Evolutionary conservation across 192 early-diverging fungal species (phyloP).

Genomic region (Jimgerdemannia lactiflua): DNA sequence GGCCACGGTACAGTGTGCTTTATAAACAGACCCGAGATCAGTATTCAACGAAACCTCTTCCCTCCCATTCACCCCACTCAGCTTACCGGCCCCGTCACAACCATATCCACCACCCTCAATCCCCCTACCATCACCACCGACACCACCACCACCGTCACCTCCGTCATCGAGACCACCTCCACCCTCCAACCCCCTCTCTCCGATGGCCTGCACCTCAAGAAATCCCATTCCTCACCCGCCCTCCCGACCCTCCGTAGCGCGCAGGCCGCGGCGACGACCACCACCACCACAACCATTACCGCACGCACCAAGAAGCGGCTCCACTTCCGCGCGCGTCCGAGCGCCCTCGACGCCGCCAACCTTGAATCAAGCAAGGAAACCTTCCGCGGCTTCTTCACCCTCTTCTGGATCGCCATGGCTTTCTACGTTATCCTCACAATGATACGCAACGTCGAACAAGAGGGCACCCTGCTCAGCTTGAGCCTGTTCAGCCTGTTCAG

Average conservation of each 20-base stretch:
- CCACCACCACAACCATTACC: slow-evolving; percentile 1
- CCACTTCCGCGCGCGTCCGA: slow-evolving; percentile 21
- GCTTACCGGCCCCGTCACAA: too few relatives aligned
- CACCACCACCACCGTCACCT: background rate
- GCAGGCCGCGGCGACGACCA: background rate
- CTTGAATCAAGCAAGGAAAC: slow-evolving; percentile 30
- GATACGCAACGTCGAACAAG: slow-evolving; percentile 49
- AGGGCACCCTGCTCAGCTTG: slow-evolving; percentile 49
- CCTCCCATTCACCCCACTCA: too few relatives aligned
- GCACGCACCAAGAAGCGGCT: slow-evolving; percentile 10
- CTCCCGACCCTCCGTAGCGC: background rate
- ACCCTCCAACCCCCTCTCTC: background rate
- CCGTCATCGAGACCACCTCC: background rate
- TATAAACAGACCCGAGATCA: too few relatives aligned
- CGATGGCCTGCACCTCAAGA: background rate
- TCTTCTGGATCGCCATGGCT: slow-evolving; percentile 83
- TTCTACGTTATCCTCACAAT: slow-evolving; percentile 63
- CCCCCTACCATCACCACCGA: background rate
- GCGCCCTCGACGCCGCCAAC: slow-evolving; percentile 26
- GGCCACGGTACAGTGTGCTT: too few relatives aligned
- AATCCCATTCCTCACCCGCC: background rate
- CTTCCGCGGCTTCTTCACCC: slow-evolving; percentile 74
- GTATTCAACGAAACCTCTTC: too few relatives aligned
- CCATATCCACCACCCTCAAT: background rate
- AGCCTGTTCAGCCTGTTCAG: slow-evolving; percentile 55